phyloP scores from a whole-genome alignment of 495 filamentous ascomycete species.

The Daldinia loculata region DNA sequence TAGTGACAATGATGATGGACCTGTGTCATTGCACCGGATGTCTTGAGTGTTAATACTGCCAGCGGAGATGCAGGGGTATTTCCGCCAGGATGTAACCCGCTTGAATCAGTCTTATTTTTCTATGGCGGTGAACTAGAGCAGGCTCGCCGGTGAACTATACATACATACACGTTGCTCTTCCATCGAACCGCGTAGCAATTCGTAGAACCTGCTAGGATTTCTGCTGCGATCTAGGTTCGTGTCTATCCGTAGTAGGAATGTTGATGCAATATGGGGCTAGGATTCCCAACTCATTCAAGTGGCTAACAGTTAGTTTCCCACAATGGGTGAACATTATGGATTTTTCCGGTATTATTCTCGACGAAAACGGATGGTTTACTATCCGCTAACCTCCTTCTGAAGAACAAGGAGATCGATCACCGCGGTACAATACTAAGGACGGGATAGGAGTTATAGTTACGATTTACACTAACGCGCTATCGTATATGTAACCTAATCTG shows the following conservation, averaged over 20 bases:
- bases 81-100: slow-evolving; percentile 26
- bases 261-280: neutral
- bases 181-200: neutral
- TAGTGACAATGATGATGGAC: slow-evolving; percentile 1
- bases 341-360: neutral
- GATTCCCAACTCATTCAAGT: neutral
- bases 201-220: neutral
- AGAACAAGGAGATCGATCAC: neutral
- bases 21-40: slow-evolving; percentile 21
- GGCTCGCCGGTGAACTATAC: slow-evolving; percentile 6
- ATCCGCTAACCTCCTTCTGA: neutral
- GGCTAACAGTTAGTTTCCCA: neutral
- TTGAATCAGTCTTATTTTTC: slow-evolving; percentile 27
- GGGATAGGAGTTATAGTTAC: slow-evolving; percentile 2
- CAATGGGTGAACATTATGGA: neutral
- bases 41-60: slow-evolving; percentile 28
- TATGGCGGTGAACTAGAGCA: slow-evolving; percentile 31
- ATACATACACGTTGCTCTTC: neutral
- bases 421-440: neutral
- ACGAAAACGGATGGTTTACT: neutral
- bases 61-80: slow-evolving; percentile 27
- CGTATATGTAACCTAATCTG: neutral
- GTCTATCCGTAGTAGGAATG: neutral
- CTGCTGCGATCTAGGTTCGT: slow-evolving; percentile 5
- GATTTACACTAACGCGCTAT: neutral